phyloP scores from a whole-genome alignment of 352 stramenopile genomes.

The Globisporangium nagaii region DNA sequence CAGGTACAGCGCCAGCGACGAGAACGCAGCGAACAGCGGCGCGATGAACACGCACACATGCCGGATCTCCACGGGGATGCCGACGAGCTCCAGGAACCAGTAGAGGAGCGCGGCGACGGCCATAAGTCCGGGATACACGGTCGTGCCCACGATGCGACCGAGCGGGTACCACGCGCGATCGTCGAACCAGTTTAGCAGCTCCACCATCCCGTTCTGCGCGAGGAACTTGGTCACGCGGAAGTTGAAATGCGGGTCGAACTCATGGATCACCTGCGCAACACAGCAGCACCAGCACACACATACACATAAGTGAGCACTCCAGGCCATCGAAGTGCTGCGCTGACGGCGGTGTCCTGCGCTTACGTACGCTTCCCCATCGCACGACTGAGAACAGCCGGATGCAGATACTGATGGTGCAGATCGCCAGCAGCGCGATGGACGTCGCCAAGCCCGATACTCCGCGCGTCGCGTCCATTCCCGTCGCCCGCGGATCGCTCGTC shows the following conservation, averaged over 20 bases:
- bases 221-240: constrained; percentile 97
- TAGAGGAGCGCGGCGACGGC: constrained; percentile 74
- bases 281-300: background rate
- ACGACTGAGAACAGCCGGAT: constrained; percentile 92
- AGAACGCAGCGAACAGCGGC: constrained; percentile 82
- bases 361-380: constrained; percentile 80
- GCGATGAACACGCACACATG: constrained; percentile 90
- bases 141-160: constrained; percentile 88
- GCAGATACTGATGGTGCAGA: constrained; percentile 85
- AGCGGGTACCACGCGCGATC: constrained; percentile 94
- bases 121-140: constrained; percentile 93
- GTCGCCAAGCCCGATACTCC: constrained; percentile 25
- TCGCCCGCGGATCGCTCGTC: background rate
- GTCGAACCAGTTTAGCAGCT: constrained; percentile 98
- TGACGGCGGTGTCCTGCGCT: background rate
- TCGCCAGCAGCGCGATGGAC: constrained; percentile 58
- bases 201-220: constrained; percentile 82
- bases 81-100: constrained; percentile 50
- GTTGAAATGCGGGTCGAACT: constrained; percentile 98
- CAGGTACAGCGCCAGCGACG: constrained; percentile 83
- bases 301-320: background rate
- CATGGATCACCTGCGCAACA: constrained; percentile 74
- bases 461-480: background rate
- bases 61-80: constrained; percentile 70
- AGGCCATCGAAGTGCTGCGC: background rate